Conservation (phyloP, 352 stramenopile genomes). For the Pilasporangium apinafurcum region DNA sequence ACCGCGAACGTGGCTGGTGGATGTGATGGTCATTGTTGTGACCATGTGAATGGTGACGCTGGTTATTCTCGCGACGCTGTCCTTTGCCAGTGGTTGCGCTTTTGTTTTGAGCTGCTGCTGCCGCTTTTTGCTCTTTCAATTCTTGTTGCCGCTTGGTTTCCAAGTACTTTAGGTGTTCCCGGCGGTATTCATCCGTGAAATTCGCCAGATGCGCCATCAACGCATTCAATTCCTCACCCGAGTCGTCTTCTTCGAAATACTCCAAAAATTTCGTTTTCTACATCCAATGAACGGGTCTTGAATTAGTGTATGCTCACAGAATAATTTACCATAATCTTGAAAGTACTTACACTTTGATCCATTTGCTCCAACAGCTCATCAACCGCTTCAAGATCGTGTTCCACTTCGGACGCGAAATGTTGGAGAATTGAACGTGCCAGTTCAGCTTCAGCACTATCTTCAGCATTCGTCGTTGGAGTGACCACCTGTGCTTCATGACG, state of each 20-base stretch:
- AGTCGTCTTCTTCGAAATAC: constrained; percentile 83
- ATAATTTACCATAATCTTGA: not conserved
- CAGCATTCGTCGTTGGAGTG: constrained; percentile 12
- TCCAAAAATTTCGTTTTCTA: constrained; percentile 73
- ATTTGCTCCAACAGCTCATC: constrained; percentile 45
- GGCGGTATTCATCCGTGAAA: constrained; percentile 67
- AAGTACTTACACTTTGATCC: constrained; percentile 31
- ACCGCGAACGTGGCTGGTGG: too few relatives aligned
- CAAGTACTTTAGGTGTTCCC: constrained; percentile 65
- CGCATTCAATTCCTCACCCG: constrained; percentile 69
- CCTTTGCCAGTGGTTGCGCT: not conserved
- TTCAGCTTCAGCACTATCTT: constrained; percentile 21
- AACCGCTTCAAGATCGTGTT: constrained; percentile 46
- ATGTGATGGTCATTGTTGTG: not conserved
- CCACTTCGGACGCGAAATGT: constrained; percentile 53
- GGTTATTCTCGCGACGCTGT: too few relatives aligned
- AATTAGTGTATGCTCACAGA: not conserved
- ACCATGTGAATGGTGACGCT: not conserved
- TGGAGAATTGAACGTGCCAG: constrained; percentile 46
- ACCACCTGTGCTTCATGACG: constrained; percentile 38
- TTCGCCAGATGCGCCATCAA: constrained; percentile 66
- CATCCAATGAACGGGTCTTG: too few relatives aligned
- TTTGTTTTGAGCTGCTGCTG: constrained; percentile 3
- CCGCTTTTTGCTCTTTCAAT: constrained; percentile 14
- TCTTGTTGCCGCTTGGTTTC: constrained; percentile 24